Evolutionary conservation across 345 rosid species (phyloP).

Genomic region (Gossypium raimondii): DNA sequence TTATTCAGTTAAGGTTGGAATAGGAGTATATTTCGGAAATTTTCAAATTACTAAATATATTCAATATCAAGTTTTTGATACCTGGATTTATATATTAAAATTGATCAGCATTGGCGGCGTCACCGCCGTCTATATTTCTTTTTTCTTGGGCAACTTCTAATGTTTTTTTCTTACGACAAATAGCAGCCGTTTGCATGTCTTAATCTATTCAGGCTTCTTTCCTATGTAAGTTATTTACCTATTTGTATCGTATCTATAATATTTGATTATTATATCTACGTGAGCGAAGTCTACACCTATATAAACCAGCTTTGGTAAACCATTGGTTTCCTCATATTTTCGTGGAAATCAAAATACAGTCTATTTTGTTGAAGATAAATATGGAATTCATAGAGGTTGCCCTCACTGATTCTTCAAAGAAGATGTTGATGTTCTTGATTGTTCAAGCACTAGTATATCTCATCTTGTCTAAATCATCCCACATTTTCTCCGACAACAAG

Average conservation of each 20-base stretch:
- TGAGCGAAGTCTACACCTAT: neutral
- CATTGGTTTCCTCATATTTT: neutral
- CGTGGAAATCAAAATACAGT: neutral
- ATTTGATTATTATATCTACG: too few relatives aligned
- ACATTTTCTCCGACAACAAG: conserved; percentile 41
- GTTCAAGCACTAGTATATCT: conserved; percentile 51
- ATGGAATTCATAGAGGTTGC: neutral
- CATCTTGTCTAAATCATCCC: conserved; percentile 45
- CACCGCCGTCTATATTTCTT: too few relatives aligned
- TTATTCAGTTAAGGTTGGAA: too few relatives aligned
- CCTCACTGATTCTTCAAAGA: conserved; percentile 28
- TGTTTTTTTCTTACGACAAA: too few relatives aligned
- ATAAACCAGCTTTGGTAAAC: neutral
- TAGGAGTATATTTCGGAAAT: too few relatives aligned
- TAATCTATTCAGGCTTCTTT: too few relatives aligned
- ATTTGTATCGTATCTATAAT: too few relatives aligned
- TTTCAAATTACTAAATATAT: too few relatives aligned
- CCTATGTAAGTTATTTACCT: too few relatives aligned
- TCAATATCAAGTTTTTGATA: neutral
- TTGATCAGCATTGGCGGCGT: neutral
- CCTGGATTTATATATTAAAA: neutral
- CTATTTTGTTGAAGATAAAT: neutral
- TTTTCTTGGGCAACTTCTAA: too few relatives aligned
- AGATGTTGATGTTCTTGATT: conserved; percentile 35
- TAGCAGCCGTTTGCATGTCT: too few relatives aligned